Conservation (phyloP, 148 eudicot genomes). For the Cornus florida region DNA sequence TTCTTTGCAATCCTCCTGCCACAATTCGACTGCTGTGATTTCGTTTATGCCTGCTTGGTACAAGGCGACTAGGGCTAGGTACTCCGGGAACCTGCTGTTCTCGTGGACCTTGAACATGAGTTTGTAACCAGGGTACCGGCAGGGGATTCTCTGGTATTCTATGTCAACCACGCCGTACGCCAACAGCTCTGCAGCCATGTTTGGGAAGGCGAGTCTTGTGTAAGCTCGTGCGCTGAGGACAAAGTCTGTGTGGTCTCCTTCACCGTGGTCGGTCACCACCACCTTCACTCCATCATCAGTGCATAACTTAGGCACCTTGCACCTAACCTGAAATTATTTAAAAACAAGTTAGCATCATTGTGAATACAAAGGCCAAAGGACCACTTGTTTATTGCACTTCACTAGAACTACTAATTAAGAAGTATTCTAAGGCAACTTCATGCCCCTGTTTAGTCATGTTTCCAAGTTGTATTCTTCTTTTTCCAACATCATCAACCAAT, state of each 20-base stretch:
- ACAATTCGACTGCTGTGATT: constrained; percentile 34
- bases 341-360: neutral
- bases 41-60: constrained; percentile 47
- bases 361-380: too few species aligned
- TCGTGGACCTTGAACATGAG: constrained; percentile 47
- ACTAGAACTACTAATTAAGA: too few species aligned
- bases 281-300: constrained; percentile 46
- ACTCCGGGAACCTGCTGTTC: constrained; percentile 39
- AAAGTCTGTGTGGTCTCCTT: constrained; percentile 46
- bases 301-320: constrained; percentile 48
- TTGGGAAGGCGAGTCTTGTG: constrained; percentile 37
- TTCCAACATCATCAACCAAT: neutral
- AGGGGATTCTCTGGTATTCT: constrained; percentile 46
- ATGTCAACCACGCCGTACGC: constrained; percentile 49
- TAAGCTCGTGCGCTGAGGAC: constrained; percentile 40
- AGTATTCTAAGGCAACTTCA: too few species aligned
- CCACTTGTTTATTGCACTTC: too few species aligned
- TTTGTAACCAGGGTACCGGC: constrained; percentile 32
- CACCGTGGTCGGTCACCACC: constrained; percentile 57
- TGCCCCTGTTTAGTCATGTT: too few species aligned
- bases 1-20: constrained; percentile 53
- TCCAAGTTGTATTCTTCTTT: neutral
- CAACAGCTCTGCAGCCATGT: constrained; percentile 28
- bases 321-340: constrained; percentile 35
- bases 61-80: constrained; percentile 41